These are phyloP conservation scores for Euphrasia arctica DNA, from an alignment of 305 asterid genomes.

Conservation along the genomic window DNA sequence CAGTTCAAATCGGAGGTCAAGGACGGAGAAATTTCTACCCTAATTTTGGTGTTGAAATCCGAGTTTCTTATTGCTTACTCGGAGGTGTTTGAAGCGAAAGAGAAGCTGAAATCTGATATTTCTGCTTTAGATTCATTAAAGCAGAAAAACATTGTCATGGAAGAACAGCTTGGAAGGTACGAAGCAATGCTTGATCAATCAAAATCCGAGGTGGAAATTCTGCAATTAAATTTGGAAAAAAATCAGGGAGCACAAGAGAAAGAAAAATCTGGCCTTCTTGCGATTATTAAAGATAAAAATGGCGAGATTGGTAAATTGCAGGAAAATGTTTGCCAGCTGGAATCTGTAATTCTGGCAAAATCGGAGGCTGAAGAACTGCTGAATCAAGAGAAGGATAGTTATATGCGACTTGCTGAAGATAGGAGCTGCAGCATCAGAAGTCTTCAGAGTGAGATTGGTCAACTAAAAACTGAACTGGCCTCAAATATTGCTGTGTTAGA, in stretches of 20 bases:
- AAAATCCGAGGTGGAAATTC: conserved; percentile 30
- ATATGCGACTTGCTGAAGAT: conserved; percentile 35
- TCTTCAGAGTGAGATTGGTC: conserved; percentile 35
- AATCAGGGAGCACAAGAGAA: conserved; percentile 30
- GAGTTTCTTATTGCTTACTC: conserved; percentile 33
- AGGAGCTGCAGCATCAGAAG: conserved; percentile 30
- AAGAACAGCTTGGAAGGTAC: conserved; percentile 30
- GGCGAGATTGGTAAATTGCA: conserved; percentile 31
- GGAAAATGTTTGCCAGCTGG: conserved; percentile 29
- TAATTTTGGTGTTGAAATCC: conserved; percentile 38
- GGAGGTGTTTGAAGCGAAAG: conserved; percentile 30
- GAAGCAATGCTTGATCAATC: conserved; percentile 36
- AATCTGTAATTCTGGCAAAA: conserved; percentile 27
- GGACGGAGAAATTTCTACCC: conserved; percentile 31
- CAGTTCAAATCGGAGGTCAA: conserved; percentile 32
- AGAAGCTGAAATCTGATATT: conserved; percentile 29
- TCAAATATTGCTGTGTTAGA: conserved; percentile 24
- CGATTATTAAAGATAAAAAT: conserved; percentile 31
- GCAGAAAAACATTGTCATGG: conserved; percentile 30
- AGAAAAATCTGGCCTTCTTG: conserved; percentile 31
- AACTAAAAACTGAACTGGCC: conserved; percentile 30
- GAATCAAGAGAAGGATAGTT: conserved; percentile 38
- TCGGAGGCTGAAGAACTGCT: conserved; percentile 32
- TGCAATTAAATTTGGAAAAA: conserved; percentile 33
- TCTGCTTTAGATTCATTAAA: background rate